These are phyloP conservation scores for Fusarium chuoi DNA, from an alignment of 2,329 filamentous ascomycete species.

Conservation along the genomic window DNA sequence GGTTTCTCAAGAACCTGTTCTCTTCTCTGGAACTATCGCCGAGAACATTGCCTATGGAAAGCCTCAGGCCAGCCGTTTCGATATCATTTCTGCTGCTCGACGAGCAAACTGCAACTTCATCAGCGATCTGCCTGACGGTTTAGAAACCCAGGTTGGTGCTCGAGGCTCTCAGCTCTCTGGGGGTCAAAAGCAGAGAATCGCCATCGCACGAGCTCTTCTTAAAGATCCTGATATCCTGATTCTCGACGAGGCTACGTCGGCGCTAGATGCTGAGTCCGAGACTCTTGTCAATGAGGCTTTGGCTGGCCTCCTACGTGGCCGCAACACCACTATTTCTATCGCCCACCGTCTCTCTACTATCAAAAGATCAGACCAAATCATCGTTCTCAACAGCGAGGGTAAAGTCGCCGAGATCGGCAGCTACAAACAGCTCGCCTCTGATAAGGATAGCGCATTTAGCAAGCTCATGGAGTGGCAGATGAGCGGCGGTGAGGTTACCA, in stretches of 20 bases:
- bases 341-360: constrained; percentile 96
- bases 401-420: constrained; percentile 90
- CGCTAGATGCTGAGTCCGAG: constrained; percentile 95
- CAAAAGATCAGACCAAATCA: constrained; percentile 93
- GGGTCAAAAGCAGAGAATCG: constrained; percentile 97
- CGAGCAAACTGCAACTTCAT: constrained; percentile 98
- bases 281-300: constrained; percentile 95
- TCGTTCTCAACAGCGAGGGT: constrained; percentile 88
- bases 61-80: constrained; percentile 78
- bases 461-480: constrained; percentile 99
- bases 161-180: constrained; percentile 93
- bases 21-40: constrained; percentile 86
- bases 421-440: constrained; percentile 78
- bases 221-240: constrained; percentile 98
- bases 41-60: constrained; percentile 94
- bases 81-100: constrained; percentile 87
- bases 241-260: constrained; percentile 94
- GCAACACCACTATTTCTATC: constrained; percentile 97
- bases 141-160: constrained; percentile 93
- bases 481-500: constrained; percentile 77
- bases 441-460: constrained; percentile 85
- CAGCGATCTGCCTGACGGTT: constrained; percentile 92
- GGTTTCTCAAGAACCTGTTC: constrained; percentile 93
- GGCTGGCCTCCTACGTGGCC: constrained; percentile 80
- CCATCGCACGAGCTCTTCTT: constrained; percentile 92